Percentiles rank a stretch among this genome's conserved stretches.
Evolutionary conservation across 345 rosid genomes (phyloP).

Genomic region (Salix viminalis): DNA sequence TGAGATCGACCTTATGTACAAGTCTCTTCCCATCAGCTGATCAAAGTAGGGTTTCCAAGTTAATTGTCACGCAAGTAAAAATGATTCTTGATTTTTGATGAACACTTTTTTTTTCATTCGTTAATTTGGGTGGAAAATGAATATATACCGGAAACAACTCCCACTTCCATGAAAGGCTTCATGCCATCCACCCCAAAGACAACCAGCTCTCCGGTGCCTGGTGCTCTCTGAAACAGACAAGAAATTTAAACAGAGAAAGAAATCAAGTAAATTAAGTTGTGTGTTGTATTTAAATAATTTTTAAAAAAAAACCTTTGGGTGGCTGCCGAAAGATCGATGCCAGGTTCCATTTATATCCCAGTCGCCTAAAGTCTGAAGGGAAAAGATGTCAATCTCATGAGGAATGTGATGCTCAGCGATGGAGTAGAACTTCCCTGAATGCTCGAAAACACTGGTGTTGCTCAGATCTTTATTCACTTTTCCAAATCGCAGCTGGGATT

Average conservation of each 20-base stretch:
- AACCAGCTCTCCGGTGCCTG: conserved; percentile 41
- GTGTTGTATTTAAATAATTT: no score
- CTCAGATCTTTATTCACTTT: conserved; percentile 7
- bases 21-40: conserved; percentile 22
- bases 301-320: conserved; percentile 38
- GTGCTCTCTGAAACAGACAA: conserved; percentile 36
- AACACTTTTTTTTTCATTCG: background rate
- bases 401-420: conserved; percentile 24
- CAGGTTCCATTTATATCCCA: conserved; percentile 42
- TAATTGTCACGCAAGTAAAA: background rate
- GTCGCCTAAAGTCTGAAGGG: conserved; percentile 13
- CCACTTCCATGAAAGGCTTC: conserved; percentile 38
- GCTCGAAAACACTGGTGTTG: conserved; percentile 30
- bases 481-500: conserved; percentile 34
- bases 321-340: conserved; percentile 34
- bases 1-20: conserved; percentile 21
- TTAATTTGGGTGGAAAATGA: background rate
- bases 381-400: conserved; percentile 31
- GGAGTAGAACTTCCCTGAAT: conserved; percentile 33
- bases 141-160: conserved; percentile 40
- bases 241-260: background rate
- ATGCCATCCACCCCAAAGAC: conserved; percentile 32
- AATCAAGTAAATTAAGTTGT: background rate
- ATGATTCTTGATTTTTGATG: background rate
- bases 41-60: background rate